Base-by-base conservation (phyloP, 352 stramenopile species). In the Pythium scleroteichum region DNA sequence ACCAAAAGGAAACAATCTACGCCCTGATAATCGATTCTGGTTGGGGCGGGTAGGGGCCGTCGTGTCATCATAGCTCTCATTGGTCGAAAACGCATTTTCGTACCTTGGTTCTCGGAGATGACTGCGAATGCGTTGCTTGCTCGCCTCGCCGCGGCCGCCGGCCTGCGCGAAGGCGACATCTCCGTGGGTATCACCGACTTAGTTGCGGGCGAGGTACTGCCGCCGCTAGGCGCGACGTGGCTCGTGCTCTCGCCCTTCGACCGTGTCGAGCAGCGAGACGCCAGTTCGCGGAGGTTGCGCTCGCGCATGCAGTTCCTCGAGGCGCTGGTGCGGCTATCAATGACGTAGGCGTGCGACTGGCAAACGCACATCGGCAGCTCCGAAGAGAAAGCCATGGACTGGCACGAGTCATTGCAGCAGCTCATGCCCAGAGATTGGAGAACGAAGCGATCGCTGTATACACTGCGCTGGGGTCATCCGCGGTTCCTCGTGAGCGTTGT, bases 391-490 rank as follows among this genome's bases (percentile, higher is more conserved):
- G 33, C 14, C 33, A 14, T 39, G 8, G 8, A 39, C 8, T 39
- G 33, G 33, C 33, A 8, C 33, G 33, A 39, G 8, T 8, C 33
- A 14, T 39, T 8, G 33, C 14, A 8, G 8, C 33, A 14, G 33
- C 33, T 39, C 33, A 39, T 39, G 33, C 8, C 8, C 14, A 8
- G 8, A 39, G 14, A 8, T 8, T 8, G 33, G 14, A 14, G 33
- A 14, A 8, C 8, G 33, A 8, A 39, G 14, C 33, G 33, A 14
- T 39, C 33, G 33, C 14, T 39, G 24, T 5, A 22, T 26, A 22
- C 26, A 16, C 16, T 52, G 26, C 46, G 46, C 7, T 52, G 46
- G 46, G 46, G 46, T n/a, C 24, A 38, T 16, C 46, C 46, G 24
- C 12, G 26, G 13, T 27, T 39, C 12, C 46, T 52, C 2, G 10